Percentiles rank a stretch among this genome's conserved stretches.
Conservation (phyloP, 192 early-diverging fungal genomes). For the Chytriomyces sp. region DNA sequence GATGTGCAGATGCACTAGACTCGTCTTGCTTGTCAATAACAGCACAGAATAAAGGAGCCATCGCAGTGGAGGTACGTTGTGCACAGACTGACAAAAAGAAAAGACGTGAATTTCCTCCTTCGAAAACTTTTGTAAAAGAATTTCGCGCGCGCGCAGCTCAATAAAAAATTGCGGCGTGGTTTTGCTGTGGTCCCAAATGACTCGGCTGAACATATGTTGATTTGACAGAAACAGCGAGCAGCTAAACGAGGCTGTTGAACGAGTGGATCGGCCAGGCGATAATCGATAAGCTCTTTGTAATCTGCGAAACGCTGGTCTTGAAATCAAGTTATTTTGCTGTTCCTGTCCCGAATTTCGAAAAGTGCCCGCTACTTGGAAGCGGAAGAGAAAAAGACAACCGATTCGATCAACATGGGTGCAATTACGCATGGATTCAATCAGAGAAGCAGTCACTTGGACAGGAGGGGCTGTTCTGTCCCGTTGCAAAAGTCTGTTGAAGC, state of each 20-base stretch:
- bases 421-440: too few relatives aligned
- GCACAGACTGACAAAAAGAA: background rate
- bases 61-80: constrained; percentile 13
- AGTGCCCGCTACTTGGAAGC: background rate
- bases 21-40: background rate
- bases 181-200: background rate
- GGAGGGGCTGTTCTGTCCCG: too few relatives aligned
- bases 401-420: too few relatives aligned
- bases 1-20: background rate
- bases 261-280: background rate
- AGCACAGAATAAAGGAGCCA: constrained; percentile 24
- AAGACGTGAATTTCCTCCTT: background rate
- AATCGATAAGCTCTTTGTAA: constrained; percentile 26
- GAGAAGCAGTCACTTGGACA: too few relatives aligned
- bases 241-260: constrained; percentile 8
- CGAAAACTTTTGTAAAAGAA: too few relatives aligned
- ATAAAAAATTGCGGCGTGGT: background rate
- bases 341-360: background rate
- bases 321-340: too few relatives aligned
- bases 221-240: constrained; percentile 15
- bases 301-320: background rate
- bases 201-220: background rate
- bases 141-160: background rate
- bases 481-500: too few relatives aligned
- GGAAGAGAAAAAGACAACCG: background rate